Base-by-base conservation (phyloP, 352 stramenopile species). In the Globisporangium orthogonon region DNA sequence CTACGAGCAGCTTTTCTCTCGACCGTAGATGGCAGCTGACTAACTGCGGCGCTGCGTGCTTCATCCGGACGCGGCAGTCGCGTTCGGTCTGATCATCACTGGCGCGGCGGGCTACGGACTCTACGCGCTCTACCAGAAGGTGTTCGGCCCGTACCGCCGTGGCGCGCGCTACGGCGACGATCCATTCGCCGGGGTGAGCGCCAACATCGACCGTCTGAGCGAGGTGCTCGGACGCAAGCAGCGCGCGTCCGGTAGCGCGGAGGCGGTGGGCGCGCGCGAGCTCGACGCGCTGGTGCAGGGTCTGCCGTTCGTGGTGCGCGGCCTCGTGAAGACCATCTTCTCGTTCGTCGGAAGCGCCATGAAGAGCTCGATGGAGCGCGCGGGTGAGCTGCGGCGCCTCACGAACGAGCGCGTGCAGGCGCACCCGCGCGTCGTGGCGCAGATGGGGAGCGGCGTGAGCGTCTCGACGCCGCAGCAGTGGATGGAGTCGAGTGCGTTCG, bases 401-500 rank as follows among this genome's bases (percentile, higher is more conserved):
- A 70, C 74, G 0, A 79, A 80, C 54, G 76, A 89, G 18, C 61
- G 71, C n/a, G 50, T 89, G 54, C 75, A 82, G 51, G 57, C 62
- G 29, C 82, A 87, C 50, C 56, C 67, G 28, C 68, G 66, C n/a
- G 65, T 91, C n/a, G 52, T 74, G 7, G 60, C 71, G 7, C 61
- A 79, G 54, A 67, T 88, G 63, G 81, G 81, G 28, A 61, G 61
- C 2, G 44, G 70, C 23, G 73, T 87, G 23, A 74, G 63, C 40
- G 68, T 88, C 44, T 79, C 69, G 23, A 75, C 69, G 15, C 81
- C 81, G 7, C 68, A 82, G 56, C 74, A 87, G 58, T 91, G 81
- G 81, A 79, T 82, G 49, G 81, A 91, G 54, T 85, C 76, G 44
- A 85, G 81, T 91, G 71, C 18, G 78, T 80, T 37, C 4, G 23